Evolutionary conservation across 2,329 filamentous ascomycete species (phyloP), one percentile per base, ranked within the genome.

Genomic region (Penicillium brevicompactum): DNA sequence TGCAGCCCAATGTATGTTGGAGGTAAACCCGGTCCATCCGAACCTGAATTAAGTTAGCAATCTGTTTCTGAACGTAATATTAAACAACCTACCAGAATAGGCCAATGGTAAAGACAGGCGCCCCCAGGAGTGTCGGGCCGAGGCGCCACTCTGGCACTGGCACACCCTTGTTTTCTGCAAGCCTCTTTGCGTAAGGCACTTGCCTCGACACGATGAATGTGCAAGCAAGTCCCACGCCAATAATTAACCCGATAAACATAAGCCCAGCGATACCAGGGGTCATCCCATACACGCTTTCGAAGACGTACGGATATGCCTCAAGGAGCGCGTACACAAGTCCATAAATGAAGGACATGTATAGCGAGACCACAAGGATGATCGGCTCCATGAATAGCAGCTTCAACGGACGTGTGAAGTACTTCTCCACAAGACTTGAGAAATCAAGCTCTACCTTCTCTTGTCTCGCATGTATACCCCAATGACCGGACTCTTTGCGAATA

Each of bases 401-500:
- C 34, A 74, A 31, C 3, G 73, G 73, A 5, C 78, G 70, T 43
- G 71, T 74, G 42, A 82, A 73, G 55, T 81, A 80, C 55, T 78
- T 77, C 2, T 75, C 67, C 7, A 79, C 58, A 16, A 82, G 58
- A 53, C 78, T 74, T 6, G 66, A 65, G 40, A 80, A 70, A 48
- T 78, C 74, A 24, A 82, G 66, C 57, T 81, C 78, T 34, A 81
- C 73, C 64, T 79, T 76, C 58, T 81, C 79, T 43, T 74, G 72
- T 56, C 77, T 80, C 4, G 82, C 80, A 61, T 84, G 81, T 43
- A 84, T 82, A 1, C 79, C 81, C 80, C 79, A 82, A 53, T 84
- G 84, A 50, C 74, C 73, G 0, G 81, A 84, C 16, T 76, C 60
- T 10, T 78, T 73, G 21, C 82, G 74, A 1, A 85, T 65, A 38